Evolutionary conservation across 2,329 filamentous ascomycete genomes (phyloP), one percentile per base, ranked within the genome.

Genomic region (Fusarium keratoplasticum): DNA sequence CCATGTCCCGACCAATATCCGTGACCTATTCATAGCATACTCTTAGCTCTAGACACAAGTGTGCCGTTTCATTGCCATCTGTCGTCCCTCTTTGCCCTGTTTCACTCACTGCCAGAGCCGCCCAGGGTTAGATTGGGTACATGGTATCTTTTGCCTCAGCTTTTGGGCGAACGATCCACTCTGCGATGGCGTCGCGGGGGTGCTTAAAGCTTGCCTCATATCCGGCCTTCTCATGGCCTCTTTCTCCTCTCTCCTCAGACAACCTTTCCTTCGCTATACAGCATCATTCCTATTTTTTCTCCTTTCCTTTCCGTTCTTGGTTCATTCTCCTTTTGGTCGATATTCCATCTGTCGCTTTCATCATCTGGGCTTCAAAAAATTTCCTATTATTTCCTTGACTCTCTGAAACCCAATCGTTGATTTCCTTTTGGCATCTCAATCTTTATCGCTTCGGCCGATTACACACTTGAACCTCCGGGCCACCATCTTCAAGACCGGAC

Each of bases 1-100:
- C 73, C 25, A 29, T 52, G 44, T n/a, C 75, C 78, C 80, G 85
- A 83, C 88, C 88, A 89, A 89, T 89, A 84, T 86, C 83, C 82
- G 82, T 80, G 80, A 81, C 81, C 82, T 81, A 76, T 84, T 80
- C 73, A 71, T 78, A 72, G 75, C 77, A 80, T 77, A 82, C 83
- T 81, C 80, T 81, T 77, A 79, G 77, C 76, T 86, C 86, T 81
- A 84, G 86, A 89, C 81, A 89, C 87, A 85, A 81, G 72, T 81
- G 80, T 80, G 77, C 74, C 79, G 87, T 90, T 89, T 89, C 87
- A 89, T 83, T 81, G 80, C 81, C 79, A 73, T 72, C 79, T 73
- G 61, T 61, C 18, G 66, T 55, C 35, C 54, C 73, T 59, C 57
- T 52, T 61, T 70, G 63, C 71, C 72, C 74, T 69, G 80, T 81